phyloP scores from a whole-genome alignment of 352 stramenopile genomes.

The Pythium angustatum region DNA sequence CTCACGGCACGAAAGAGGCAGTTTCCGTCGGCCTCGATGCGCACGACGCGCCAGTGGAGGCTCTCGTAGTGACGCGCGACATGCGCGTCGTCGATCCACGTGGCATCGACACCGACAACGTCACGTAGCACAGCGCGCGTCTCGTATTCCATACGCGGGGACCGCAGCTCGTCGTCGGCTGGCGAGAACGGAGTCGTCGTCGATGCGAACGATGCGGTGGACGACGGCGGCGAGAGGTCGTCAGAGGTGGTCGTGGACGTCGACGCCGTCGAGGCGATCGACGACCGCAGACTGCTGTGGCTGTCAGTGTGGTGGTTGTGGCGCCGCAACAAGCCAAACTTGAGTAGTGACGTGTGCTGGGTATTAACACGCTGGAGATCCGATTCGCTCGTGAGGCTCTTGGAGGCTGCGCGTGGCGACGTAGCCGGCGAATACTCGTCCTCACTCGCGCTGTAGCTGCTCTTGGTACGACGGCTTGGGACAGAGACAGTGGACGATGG shows the following conservation, averaged over 20 bases:
- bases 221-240: slow-evolving; percentile 18
- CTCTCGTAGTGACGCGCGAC: slow-evolving; percentile 11
- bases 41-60: slow-evolving; percentile 26
- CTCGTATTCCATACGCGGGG: slow-evolving; percentile 18
- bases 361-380: too few species aligned
- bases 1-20: slow-evolving; percentile 79
- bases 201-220: background rate
- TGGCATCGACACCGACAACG: slow-evolving; percentile 30
- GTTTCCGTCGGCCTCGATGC: slow-evolving; percentile 76
- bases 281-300: slow-evolving; percentile 26
- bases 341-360: slow-evolving; percentile 5
- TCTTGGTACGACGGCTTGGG: slow-evolving; percentile 10
- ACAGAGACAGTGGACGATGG: background rate
- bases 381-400: slow-evolving; percentile 13
- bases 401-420: slow-evolving; percentile 14
- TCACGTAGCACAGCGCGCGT: slow-evolving; percentile 22
- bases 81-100: slow-evolving; percentile 34
- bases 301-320: background rate
- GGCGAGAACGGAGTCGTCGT: background rate
- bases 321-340: slow-evolving; percentile 15
- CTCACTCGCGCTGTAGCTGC: slow-evolving; percentile 14
- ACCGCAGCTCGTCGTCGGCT: slow-evolving; percentile 11
- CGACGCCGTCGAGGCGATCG: slow-evolving; percentile 30
- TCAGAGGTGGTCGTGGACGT: slow-evolving; percentile 18
- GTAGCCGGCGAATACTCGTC: slow-evolving; percentile 3